phyloP scores from a whole-genome alignment of 257 asterid genomes.

The Ophiorrhiza pumila region DNA sequence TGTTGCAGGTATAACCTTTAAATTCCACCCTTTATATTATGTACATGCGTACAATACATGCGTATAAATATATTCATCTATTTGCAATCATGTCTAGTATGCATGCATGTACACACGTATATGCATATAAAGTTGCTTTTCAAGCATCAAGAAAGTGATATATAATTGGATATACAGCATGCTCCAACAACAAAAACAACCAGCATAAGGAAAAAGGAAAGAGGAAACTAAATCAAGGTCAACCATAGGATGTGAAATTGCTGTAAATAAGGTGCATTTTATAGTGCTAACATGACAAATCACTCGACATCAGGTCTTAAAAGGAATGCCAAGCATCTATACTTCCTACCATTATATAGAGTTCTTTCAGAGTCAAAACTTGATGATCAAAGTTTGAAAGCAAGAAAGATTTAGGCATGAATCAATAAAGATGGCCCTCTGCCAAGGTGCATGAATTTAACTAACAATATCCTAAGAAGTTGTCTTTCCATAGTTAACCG shows the following conservation, averaged over 20 bases:
- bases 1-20: neutral
- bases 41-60: neutral
- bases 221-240: neutral
- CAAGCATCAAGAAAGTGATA: neutral
- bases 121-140: neutral
- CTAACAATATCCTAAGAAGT: neutral
- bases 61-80: neutral
- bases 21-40: neutral
- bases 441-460: too few species aligned
- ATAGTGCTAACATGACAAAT: neutral
- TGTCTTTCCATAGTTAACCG: neutral
- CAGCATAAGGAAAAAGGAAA: neutral
- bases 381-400: neutral
- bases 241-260: neutral
- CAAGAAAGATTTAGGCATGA: neutral
- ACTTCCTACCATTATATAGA: neutral
- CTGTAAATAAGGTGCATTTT: neutral
- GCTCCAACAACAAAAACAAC: neutral
- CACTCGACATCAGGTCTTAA: neutral
- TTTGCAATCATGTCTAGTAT: too few species aligned
- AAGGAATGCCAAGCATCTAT: neutral
- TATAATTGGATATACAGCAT: neutral
- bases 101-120: neutral
- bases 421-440: too few species aligned
- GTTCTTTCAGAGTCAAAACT: neutral